These are phyloP conservation scores for Brassica rapa DNA, from an alignment of 345 rosid genomes.

Conservation along the genomic window DNA sequence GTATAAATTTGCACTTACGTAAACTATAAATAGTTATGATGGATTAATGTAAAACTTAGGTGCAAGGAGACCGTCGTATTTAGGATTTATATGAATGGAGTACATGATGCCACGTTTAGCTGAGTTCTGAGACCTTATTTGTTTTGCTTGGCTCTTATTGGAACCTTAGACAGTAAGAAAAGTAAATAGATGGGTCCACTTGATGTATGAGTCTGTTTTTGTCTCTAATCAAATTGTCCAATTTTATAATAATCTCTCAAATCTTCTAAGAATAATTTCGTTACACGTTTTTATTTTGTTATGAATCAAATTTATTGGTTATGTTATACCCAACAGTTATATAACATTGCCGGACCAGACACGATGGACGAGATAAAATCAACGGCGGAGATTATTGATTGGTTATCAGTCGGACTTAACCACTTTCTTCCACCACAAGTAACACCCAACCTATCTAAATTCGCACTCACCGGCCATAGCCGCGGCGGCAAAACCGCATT, in stretches of 20 bases:
- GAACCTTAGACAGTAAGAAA: slow-evolving; percentile 37
- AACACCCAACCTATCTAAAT: slow-evolving; percentile 57
- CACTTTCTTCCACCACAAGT: slow-evolving; percentile 58
- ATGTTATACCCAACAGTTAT: slow-evolving; percentile 47
- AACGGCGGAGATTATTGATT: slow-evolving; percentile 55
- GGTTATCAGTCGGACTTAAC: slow-evolving; percentile 56
- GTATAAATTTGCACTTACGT: background rate
- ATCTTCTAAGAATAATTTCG: background rate
- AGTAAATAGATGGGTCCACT: slow-evolving; percentile 35
- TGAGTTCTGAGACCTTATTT: background rate
- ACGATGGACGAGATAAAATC: slow-evolving; percentile 62
- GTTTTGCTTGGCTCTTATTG: slow-evolving; percentile 1
- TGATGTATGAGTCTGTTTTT: background rate
- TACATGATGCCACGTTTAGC: slow-evolving; percentile 33
- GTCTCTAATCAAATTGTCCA: background rate
- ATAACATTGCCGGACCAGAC: slow-evolving; percentile 71
- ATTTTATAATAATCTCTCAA: background rate
- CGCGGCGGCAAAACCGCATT: slow-evolving; percentile 91
- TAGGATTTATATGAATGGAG: slow-evolving; percentile 7
- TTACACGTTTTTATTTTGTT: background rate
- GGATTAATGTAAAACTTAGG: background rate
- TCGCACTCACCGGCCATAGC: slow-evolving; percentile 79
- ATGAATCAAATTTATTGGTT: background rate
- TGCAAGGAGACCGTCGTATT: background rate
- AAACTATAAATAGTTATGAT: background rate